Conservation (phyloP, 805 yeast species). For the Candida sanyiensis region DNA sequence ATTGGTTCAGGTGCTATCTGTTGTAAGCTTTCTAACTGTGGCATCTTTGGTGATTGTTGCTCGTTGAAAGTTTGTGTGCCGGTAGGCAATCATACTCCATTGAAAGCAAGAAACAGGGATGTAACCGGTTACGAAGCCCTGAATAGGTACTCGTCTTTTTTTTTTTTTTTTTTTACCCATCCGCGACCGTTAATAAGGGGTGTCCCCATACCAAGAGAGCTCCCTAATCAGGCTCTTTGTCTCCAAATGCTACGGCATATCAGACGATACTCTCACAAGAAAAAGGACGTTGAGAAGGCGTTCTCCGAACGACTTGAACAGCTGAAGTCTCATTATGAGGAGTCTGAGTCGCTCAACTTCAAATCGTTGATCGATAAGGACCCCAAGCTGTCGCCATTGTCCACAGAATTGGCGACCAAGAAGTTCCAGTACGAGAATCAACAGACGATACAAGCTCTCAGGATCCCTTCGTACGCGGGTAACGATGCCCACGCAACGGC, state of each 20-base stretch:
- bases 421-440: constrained; percentile 36
- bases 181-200: too few relatives aligned
- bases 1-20: background rate
- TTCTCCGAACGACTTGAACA: constrained; percentile 24
- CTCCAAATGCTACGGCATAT: constrained; percentile 4
- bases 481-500: constrained; percentile 45
- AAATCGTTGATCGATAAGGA: constrained; percentile 24
- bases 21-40: too few relatives aligned
- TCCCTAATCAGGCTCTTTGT: too few relatives aligned
- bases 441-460: constrained; percentile 34
- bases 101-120: too few relatives aligned
- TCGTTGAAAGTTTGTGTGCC: too few relatives aligned
- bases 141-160: background rate
- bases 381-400: constrained; percentile 21
- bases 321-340: constrained; percentile 19
- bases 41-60: too few relatives aligned
- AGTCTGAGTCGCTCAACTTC: constrained; percentile 23
- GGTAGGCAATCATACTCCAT: too few relatives aligned
- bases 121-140: too few relatives aligned
- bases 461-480: constrained; percentile 39
- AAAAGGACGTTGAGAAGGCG: constrained; percentile 17
- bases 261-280: constrained; percentile 4
- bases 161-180: background rate
- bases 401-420: constrained; percentile 27
- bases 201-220: too few relatives aligned